Evolutionary conservation across 257 asterid genomes (phyloP).

Genomic region (Solanum stenotomum): DNA sequence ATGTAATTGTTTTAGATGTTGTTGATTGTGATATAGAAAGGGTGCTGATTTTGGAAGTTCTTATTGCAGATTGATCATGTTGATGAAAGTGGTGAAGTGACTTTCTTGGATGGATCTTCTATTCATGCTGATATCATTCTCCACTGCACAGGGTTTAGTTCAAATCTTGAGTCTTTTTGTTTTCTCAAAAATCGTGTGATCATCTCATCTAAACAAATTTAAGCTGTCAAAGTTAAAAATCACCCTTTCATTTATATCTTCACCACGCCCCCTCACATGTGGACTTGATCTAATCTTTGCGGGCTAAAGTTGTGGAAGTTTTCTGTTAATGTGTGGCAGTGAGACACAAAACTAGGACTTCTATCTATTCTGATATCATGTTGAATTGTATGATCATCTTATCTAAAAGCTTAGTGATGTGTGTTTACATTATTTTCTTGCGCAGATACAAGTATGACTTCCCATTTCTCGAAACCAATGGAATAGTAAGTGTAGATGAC

Average conservation of each 20-base stretch:
- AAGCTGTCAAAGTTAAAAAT: too few species aligned
- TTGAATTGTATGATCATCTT: too few species aligned
- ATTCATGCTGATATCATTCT: slow-evolving; percentile 43
- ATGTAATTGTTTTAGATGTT: neutral
- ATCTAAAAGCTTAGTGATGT: too few species aligned
- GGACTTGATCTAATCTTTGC: too few species aligned
- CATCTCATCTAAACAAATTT: too few species aligned
- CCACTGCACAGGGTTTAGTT: slow-evolving; percentile 52
- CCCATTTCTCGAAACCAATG: slow-evolving; percentile 51
- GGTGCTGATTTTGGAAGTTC: neutral
- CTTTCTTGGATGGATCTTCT: slow-evolving; percentile 40
- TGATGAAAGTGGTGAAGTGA: slow-evolving; percentile 38
- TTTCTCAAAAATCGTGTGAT: too few species aligned
- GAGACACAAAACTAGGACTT: too few species aligned
- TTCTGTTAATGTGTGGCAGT: too few species aligned
- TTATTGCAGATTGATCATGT: slow-evolving; percentile 28
- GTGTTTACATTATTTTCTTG: neutral
- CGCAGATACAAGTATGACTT: slow-evolving; percentile 36
- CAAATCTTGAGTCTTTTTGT: neutral
- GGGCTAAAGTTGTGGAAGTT: too few species aligned
- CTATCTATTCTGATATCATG: too few species aligned
- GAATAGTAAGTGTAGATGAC: slow-evolving; percentile 36
- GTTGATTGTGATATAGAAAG: neutral
- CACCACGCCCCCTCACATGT: too few species aligned
- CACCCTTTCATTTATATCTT: too few species aligned